Conservation (phyloP, 257 asterid genomes). For the Forsythia viridissima region DNA sequence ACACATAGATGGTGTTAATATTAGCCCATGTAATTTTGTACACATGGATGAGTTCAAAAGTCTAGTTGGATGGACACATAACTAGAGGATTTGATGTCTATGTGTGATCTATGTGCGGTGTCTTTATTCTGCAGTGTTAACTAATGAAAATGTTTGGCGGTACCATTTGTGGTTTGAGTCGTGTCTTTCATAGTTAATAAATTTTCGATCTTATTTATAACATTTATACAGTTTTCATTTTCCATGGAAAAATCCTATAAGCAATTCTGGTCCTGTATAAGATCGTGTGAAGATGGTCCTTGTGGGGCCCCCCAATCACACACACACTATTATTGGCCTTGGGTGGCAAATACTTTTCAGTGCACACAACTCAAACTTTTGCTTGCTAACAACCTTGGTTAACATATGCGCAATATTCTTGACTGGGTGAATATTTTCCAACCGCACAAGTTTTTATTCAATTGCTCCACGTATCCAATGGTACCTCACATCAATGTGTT, state of each 20-base stretch:
- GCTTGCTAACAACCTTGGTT: not conserved
- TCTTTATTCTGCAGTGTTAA: not conserved
- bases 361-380: not conserved
- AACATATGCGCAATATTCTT: not conserved
- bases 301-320: not conserved
- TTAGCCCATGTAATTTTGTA: not conserved
- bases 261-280: not conserved
- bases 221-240: not conserved
- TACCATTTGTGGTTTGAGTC: not conserved
- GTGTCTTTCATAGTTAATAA: not conserved
- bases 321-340: not conserved
- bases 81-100: not conserved
- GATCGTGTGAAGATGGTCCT: not conserved
- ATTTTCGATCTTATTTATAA: not conserved
- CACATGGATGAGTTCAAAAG: not conserved
- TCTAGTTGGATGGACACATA: not conserved
- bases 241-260: not conserved
- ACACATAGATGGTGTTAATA: not conserved
- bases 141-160: not conserved
- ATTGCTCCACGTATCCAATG: not conserved
- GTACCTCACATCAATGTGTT: not conserved
- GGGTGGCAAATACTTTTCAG: not conserved
- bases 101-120: not conserved
- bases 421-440: too few relatives aligned
- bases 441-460: too few relatives aligned